phyloP scores from a whole-genome alignment of 441 rosid genomes.

The Geranium incanum region DNA sequence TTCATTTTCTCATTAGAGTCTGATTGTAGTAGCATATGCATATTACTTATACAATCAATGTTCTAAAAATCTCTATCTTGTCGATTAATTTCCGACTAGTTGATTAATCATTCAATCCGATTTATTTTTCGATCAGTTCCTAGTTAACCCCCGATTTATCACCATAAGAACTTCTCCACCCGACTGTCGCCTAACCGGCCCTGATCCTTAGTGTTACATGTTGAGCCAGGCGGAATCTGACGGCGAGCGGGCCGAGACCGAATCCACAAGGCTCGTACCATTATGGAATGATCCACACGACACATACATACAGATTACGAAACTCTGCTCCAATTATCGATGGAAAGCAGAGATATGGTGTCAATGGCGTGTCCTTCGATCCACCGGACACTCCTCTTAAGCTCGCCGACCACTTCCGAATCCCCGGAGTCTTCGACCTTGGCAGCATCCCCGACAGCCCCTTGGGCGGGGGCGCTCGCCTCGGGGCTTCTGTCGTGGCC shows the following conservation, averaged over 20 bases:
- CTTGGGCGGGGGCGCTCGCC: constrained; percentile 24
- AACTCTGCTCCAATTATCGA: constrained; percentile 40
- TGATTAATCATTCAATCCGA: too few species aligned
- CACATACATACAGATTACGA: constrained; percentile 41
- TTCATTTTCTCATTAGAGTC: too few species aligned
- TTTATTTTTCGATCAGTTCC: too few species aligned
- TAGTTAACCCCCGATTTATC: too few species aligned
- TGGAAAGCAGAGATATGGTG: constrained; percentile 51
- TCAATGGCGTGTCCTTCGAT: constrained; percentile 48
- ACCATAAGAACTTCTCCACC: too few species aligned
- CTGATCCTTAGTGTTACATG: not conserved
- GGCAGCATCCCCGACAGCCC: constrained; percentile 53
- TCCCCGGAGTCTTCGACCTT: constrained; percentile 38
- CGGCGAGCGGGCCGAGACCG: constrained; percentile 67
- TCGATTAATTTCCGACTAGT: too few species aligned
- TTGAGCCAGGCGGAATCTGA: constrained; percentile 43
- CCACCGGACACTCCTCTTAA: constrained; percentile 54
- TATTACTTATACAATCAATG: too few species aligned
- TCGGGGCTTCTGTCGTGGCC: constrained; percentile 58
- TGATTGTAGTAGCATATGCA: too few species aligned
- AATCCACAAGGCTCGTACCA: constrained; percentile 77
- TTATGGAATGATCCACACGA: constrained; percentile 46
- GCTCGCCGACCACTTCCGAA: constrained; percentile 57
- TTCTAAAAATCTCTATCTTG: too few species aligned
- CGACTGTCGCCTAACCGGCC: too few species aligned